A percentile compares a stretch with the other conserved stretches of the same genome.
Evolutionary conservation across 139 green algal species (phyloP).

Genomic region (Chlamydomonas sp.): DNA sequence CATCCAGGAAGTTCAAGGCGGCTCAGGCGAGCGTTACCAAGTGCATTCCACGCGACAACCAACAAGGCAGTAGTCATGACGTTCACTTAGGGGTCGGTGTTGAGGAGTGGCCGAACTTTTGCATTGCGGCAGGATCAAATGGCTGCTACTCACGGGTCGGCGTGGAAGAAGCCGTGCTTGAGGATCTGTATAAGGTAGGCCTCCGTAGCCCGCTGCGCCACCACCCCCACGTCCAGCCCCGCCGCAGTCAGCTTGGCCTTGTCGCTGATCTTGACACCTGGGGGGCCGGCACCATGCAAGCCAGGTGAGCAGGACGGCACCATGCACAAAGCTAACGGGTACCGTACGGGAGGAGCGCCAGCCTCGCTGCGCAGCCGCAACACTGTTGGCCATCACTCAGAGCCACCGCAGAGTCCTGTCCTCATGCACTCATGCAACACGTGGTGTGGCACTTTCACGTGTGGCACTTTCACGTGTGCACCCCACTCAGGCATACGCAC

Average conservation of each 20-base stretch:
- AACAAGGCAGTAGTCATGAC: not conserved
- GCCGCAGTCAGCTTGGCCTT: slow-evolving; percentile 47
- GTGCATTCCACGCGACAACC: not conserved
- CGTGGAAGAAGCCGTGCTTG: slow-evolving; percentile 93
- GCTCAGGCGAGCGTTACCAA: not conserved
- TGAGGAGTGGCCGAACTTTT: not conserved
- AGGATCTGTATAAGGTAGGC: slow-evolving; percentile 84
- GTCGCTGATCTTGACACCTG: slow-evolving; percentile 73
- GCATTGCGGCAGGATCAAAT: not conserved
- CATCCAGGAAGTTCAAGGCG: not conserved
- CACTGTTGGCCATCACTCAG: too few species aligned
- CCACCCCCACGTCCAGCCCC: slow-evolving; percentile 59
- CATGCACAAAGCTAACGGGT: too few species aligned
- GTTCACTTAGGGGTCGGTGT: not conserved
- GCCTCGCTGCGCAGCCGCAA: too few species aligned
- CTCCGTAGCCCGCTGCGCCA: slow-evolving; percentile 89
- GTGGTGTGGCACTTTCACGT: too few species aligned
- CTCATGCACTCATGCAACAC: too few species aligned
- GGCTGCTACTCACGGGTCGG: slow-evolving; percentile 44
- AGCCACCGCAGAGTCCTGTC: too few species aligned
- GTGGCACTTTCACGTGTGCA: too few species aligned
- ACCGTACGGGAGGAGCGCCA: too few species aligned
- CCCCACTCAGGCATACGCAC: too few species aligned
- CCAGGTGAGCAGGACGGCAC: not conserved
- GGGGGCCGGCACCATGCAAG: not conserved